Evolutionary conservation across 2,329 filamentous ascomycete genomes (phyloP), one percentile per base, ranked within the genome.

Genomic region (Pezicula radicicola): DNA sequence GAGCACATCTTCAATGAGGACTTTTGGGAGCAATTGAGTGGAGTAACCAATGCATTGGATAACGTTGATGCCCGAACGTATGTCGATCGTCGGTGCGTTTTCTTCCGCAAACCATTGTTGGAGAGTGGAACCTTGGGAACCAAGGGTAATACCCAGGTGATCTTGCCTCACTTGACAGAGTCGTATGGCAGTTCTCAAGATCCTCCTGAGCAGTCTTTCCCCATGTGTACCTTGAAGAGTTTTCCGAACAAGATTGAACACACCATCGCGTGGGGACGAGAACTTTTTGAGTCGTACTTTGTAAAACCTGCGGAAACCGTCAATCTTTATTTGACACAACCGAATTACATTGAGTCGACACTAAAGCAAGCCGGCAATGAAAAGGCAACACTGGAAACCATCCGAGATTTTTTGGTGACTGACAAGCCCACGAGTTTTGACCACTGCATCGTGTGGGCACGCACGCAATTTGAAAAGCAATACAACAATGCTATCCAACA

Each of bases 171-270:
- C 62, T 75, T 97, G 57, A 97, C 94, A 1, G 95, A 99, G 72
- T 97, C 94, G 1, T 99, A 99, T 75, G 97, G 94, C 1, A 91
- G 87, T 64, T 97, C 94, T 18, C 93, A 97, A 69, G 95, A 99
- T 69, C 94, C 94, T 1, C 94, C 94, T 0, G 95, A 99, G 78
- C 91, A 97, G 75, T 96, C 94, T 1, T 97, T 99, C 80, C 94
- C 94, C 1, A 97, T 97, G 92, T 99, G 94, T 71, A 97, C 94
- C 5, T 80, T 99, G 56, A 85, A 90, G 66, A 97, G 92, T 72
- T 99, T 99, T 78, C 94, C 94, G 53, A 99, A 99, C 78, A 88
- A 88, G 65, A 99, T 99, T 64, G 92, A 99, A 74, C 94, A 99
- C 72, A 97, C 94, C 1, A 99, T 99, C 69, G 94, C 94, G 3